phyloP scores from a whole-genome alignment of 805 yeast species.

The Pichia heedii region DNA sequence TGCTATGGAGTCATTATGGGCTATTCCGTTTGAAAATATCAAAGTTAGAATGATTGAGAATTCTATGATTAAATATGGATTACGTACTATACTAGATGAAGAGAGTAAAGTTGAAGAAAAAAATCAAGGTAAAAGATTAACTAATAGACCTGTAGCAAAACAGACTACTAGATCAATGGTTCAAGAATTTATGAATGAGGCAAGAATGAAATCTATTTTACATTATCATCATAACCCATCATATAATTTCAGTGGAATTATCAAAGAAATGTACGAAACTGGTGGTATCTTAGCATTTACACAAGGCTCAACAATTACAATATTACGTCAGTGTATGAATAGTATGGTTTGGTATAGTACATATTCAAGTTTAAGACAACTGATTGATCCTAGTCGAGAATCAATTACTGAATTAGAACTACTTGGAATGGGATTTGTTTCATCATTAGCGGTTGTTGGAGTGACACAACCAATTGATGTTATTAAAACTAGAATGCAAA shows the following conservation, averaged over 20 bases:
- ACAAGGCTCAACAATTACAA: constrained; percentile 79
- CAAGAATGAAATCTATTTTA: constrained; percentile 14
- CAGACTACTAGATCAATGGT: background rate
- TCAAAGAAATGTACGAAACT: constrained; percentile 57
- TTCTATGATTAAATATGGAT: constrained; percentile 30
- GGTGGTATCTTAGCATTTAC: constrained; percentile 73
- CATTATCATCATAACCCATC: constrained; percentile 47
- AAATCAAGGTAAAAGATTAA: background rate
- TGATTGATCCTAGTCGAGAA: constrained; percentile 44
- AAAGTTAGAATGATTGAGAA: constrained; percentile 77
- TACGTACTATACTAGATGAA: constrained; percentile 14
- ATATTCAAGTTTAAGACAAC: constrained; percentile 68
- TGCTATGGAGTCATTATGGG: constrained; percentile 66
- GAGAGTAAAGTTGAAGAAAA: constrained; percentile 1
- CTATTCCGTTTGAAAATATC: constrained; percentile 86
- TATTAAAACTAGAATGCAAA: constrained; percentile 78
- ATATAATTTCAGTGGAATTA: constrained; percentile 40
- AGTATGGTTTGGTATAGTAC: constrained; percentile 80
- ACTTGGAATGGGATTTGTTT: constrained; percentile 43
- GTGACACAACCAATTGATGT: constrained; percentile 87
- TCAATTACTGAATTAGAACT: constrained; percentile 33
- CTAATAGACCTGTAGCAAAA: constrained; percentile 7
- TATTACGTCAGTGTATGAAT: constrained; percentile 68
- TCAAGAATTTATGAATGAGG: background rate
- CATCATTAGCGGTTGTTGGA: constrained; percentile 66